Conservation (phyloP, 148 eudicot species). For the Rhododendron vialii region DNA sequence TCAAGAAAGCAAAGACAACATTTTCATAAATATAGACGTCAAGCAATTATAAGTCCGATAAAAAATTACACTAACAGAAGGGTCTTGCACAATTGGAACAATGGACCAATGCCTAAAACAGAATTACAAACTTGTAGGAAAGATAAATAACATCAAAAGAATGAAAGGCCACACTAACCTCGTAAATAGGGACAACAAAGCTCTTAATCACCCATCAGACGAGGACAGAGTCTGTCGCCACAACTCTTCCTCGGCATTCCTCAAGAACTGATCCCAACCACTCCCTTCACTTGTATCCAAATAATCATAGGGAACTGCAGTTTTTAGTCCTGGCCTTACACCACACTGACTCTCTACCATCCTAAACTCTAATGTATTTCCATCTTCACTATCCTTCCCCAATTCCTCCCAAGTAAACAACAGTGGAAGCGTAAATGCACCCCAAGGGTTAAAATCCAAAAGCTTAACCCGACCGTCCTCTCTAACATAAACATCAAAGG, state of each 20-base stretch:
- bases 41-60: background rate
- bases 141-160: background rate
- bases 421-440: slow-evolving; percentile 67
- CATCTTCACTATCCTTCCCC: slow-evolving; percentile 28
- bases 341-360: slow-evolving; percentile 64
- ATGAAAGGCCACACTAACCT: background rate
- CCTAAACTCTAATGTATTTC: slow-evolving; percentile 43
- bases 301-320: slow-evolving; percentile 90
- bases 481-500: slow-evolving; percentile 77
- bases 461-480: slow-evolving; percentile 56
- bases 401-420: slow-evolving; percentile 84
- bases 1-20: background rate
- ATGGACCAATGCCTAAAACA: background rate
- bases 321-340: slow-evolving; percentile 79
- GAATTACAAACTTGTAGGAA: background rate
- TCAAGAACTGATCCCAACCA: slow-evolving; percentile 90
- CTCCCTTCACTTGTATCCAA: slow-evolving; percentile 84
- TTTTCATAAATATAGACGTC: background rate
- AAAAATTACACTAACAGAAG: background rate
- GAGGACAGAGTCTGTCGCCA: slow-evolving; percentile 38
- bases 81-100: background rate
- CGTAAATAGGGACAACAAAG: background rate
- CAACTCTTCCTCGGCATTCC: slow-evolving; percentile 60
- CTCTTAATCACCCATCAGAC: slow-evolving; percentile 39
- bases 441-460: slow-evolving; percentile 90